These are phyloP conservation scores for Phlyctochytrium arcticum DNA, from an alignment of 192 early-diverging fungal species.

Conservation along the genomic window DNA sequence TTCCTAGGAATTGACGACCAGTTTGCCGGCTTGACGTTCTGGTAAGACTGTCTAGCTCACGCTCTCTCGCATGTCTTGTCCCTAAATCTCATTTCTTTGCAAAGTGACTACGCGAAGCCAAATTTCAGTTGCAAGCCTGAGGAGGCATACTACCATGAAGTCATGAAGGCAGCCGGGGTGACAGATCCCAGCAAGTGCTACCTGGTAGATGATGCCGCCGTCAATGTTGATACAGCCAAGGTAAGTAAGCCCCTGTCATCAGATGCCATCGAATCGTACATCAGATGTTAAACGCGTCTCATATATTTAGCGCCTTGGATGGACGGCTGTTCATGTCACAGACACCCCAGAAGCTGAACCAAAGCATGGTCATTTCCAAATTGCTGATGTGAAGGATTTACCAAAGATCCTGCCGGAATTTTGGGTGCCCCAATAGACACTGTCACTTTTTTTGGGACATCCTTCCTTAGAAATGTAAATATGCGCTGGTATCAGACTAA, in stretches of 20 bases:
- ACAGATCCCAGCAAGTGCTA: slow-evolving; percentile 54
- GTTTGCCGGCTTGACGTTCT: slow-evolving; percentile 74
- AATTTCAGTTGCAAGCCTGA: slow-evolving; percentile 75
- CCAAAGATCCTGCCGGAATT: slow-evolving; percentile 55
- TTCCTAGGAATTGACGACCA: slow-evolving; percentile 61
- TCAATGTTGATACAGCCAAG: slow-evolving; percentile 62
- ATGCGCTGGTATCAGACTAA: no score
- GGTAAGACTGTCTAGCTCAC: background rate
- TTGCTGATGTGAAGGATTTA: slow-evolving; percentile 57
- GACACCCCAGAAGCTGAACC: slow-evolving; percentile 11
- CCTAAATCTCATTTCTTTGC: background rate
- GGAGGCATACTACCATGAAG: slow-evolving; percentile 43
- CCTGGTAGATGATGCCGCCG: slow-evolving; percentile 71
- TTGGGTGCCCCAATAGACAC: background rate
- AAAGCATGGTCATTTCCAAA: slow-evolving; percentile 54
- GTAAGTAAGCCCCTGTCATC: background rate
- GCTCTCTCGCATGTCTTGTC: background rate
- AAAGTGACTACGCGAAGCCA: slow-evolving; percentile 59
- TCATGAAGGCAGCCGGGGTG: slow-evolving; percentile 66
- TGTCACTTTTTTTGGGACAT: no score
- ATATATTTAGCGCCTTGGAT: slow-evolving; percentile 28
- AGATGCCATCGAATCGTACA: background rate
- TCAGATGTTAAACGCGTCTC: background rate
- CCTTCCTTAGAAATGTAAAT: no score
- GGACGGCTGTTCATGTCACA: slow-evolving; percentile 45